These are phyloP conservation scores for Aquilaria yunnanensis DNA, from an alignment of 345 rosid species.

Conservation along the genomic window DNA sequence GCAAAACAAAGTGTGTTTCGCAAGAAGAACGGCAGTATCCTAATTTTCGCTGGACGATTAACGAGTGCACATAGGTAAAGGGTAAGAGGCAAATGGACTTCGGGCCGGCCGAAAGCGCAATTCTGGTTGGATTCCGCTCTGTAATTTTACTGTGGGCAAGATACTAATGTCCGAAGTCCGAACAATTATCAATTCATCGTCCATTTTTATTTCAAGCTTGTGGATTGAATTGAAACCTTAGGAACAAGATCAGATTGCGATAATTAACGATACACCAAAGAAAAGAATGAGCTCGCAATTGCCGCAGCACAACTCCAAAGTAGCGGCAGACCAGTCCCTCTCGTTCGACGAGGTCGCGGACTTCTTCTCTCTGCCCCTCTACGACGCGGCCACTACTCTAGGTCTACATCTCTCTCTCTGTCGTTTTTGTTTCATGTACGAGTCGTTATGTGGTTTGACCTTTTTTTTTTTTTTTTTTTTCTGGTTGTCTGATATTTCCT, in stretches of 20 bases:
- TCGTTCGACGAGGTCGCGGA: constrained; percentile 26
- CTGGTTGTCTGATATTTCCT: neutral
- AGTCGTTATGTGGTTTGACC: neutral
- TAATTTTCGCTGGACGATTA: no score
- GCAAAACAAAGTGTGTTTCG: no score
- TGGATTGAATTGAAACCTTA: no score
- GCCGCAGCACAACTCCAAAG: constrained; percentile 3
- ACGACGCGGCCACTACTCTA: constrained; percentile 32
- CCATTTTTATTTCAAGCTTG: no score
- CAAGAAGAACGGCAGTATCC: no score
- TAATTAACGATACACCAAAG: neutral
- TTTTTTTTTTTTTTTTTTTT: neutral
- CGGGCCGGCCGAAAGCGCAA: no score
- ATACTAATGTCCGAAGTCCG: no score
- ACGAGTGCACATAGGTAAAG: no score
- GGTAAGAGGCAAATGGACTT: no score
- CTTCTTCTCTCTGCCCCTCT: constrained; percentile 32
- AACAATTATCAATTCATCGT: no score
- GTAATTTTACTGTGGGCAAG: no score
- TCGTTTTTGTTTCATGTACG: neutral
- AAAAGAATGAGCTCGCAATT: neutral
- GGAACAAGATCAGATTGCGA: neutral
- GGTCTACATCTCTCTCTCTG: constrained; percentile 12
- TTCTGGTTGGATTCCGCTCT: no score
- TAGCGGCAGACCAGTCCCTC: constrained; percentile 10